Conservation (phyloP, 1,139 yeast species). For the Hemisphaericaspora subhashii region DNA sequence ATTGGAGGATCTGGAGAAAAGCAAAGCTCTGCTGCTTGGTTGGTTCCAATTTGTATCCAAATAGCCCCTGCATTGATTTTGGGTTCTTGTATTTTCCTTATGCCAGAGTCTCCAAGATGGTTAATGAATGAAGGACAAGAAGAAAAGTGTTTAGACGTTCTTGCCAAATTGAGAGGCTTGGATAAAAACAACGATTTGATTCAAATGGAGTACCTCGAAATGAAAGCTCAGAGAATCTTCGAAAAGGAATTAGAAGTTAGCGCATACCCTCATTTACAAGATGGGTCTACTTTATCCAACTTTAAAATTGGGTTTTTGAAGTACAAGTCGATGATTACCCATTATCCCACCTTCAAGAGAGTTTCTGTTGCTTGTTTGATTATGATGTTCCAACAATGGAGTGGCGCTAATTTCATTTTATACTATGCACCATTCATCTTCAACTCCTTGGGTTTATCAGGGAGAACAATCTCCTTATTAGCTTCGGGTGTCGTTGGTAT, state of each 20-base stretch:
- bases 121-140: conserved; percentile 19
- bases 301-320: conserved; percentile 14
- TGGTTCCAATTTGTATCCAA: conserved; percentile 28
- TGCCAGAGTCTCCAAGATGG: conserved; percentile 27
- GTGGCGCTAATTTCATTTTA: conserved; percentile 72
- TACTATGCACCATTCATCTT: conserved; percentile 53
- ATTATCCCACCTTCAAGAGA: conserved; percentile 30
- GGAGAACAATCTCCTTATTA: conserved; percentile 21
- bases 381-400: conserved; percentile 68
- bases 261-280: conserved; percentile 15
- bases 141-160: conserved; percentile 21
- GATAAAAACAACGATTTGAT: conserved; percentile 15
- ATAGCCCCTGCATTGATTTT: conserved; percentile 25
- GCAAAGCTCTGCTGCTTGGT: conserved; percentile 40
- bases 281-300: conserved; percentile 13
- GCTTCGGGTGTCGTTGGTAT: conserved; percentile 58
- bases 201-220: conserved; percentile 21
- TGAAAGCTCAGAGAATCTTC: conserved; percentile 21
- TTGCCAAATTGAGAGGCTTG: conserved; percentile 18
- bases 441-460: conserved; percentile 17
- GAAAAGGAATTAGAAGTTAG: conserved; percentile 14
- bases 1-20: conserved; percentile 30
- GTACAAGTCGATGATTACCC: conserved; percentile 17
- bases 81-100: conserved; percentile 18
- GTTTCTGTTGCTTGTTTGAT: conserved; percentile 61